phyloP scores from a whole-genome alignment of 129 eudicot genomes.

The Lactuca sativa region DNA sequence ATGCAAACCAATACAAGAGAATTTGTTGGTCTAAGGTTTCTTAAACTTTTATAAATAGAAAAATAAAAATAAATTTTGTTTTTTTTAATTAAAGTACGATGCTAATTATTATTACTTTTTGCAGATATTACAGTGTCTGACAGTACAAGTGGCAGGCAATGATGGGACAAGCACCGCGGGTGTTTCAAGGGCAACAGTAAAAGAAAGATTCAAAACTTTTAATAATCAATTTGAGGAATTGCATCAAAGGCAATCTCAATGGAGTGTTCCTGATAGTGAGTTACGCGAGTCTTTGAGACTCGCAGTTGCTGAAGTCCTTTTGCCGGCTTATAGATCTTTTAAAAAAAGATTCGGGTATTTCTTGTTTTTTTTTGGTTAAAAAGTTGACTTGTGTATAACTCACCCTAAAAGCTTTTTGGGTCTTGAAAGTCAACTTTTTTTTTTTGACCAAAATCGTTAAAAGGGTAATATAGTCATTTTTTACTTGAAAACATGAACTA shows the following conservation, averaged over 20 bases:
- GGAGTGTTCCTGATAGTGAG: constrained; percentile 96
- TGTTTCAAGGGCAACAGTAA: constrained; percentile 64
- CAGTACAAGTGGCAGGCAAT: constrained; percentile 47
- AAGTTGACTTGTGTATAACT: not conserved
- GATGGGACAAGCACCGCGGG: constrained; percentile 41
- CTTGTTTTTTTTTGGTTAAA: not conserved
- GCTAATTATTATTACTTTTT: constrained; percentile 17
- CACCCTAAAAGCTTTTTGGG: too few species aligned
- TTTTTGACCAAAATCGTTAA: too few species aligned
- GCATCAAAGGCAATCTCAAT: constrained; percentile 91
- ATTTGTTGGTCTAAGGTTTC: constrained; percentile 91
- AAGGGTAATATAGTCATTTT: too few species aligned
- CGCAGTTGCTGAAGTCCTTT: constrained; percentile 96
- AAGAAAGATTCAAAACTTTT: constrained; percentile 80
- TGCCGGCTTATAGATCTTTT: constrained; percentile 88
- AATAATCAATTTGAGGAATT: constrained; percentile 76
- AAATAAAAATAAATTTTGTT: not conserved
- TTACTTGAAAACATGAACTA: too few species aligned
- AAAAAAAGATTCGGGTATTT: constrained; percentile 70
- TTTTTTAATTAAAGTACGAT: not conserved
- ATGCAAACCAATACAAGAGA: constrained; percentile 93
- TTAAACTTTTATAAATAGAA: not conserved
- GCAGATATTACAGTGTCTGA: constrained; percentile 78
- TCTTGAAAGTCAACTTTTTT: too few species aligned
- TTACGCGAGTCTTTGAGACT: constrained; percentile 87